Conservation (phyloP, 2,329 filamentous ascomycete species). For the Aschersonia sp. region DNA sequence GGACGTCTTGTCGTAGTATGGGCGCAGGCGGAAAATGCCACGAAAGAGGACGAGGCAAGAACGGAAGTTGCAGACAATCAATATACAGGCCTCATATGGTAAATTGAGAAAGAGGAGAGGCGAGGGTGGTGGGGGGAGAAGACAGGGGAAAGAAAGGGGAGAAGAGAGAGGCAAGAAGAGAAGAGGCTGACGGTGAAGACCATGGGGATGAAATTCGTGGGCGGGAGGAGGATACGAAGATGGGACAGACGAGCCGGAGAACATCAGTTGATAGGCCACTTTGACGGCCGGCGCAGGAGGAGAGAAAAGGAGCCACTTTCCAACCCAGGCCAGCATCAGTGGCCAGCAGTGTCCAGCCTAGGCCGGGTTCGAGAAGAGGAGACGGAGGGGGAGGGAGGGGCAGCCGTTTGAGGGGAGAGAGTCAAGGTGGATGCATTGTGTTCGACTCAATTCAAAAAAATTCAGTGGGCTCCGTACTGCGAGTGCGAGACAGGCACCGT, state of each 20-base stretch:
- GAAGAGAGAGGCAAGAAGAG: constrained; percentile 11
- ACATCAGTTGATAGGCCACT: background rate
- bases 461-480: too few species aligned
- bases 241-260: background rate
- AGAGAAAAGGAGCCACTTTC: background rate
- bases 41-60: background rate
- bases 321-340: background rate
- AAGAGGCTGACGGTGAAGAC: constrained; percentile 10
- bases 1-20: too few species aligned
- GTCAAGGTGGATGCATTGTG: background rate
- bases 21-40: background rate
- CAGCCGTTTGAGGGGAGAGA: too few species aligned
- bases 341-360: background rate
- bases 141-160: constrained; percentile 10
- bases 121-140: constrained; percentile 2
- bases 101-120: constrained; percentile 1
- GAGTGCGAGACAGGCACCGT: too few species aligned
- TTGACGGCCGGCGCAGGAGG: background rate
- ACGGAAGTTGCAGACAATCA: constrained; percentile 12
- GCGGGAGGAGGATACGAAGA: background rate
- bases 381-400: too few species aligned
- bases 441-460: background rate
- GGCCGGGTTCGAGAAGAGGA: background rate
- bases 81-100: constrained; percentile 21
- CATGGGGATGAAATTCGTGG: constrained; percentile 4